These are phyloP conservation scores for Austroboletus rostrupii DNA, from an alignment of 1,284 basidiomycete species.

Conservation along the genomic window DNA sequence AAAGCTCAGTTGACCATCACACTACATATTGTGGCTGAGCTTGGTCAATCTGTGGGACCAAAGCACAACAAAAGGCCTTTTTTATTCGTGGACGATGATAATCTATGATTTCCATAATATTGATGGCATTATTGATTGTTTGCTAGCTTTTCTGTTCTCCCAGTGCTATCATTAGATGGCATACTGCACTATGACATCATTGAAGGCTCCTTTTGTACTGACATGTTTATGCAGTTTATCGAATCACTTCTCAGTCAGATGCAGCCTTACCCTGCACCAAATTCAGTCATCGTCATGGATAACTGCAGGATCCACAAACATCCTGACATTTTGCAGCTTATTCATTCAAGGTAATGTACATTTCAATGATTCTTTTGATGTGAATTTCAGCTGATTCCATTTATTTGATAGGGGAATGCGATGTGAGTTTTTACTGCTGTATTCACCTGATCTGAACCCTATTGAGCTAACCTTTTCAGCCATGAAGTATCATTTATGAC, in stretches of 20 bases:
- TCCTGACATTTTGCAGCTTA: neutral
- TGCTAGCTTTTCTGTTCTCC: neutral
- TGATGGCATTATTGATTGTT: neutral
- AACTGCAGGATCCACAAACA: constrained; percentile 2
- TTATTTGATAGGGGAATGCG: no score
- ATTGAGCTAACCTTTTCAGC: constrained; percentile 1
- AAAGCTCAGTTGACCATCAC: neutral
- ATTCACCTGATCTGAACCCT: neutral
- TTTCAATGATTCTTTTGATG: neutral
- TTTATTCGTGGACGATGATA: neutral
- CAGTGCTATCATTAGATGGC: neutral
- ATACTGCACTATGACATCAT: neutral
- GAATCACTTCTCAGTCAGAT: neutral
- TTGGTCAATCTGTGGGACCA: neutral
- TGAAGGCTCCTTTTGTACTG: neutral
- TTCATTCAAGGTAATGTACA: neutral
- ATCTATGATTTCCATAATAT: neutral
- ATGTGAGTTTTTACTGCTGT: neutral
- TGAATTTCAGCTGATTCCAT: no score
- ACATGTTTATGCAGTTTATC: neutral
- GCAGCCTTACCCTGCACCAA: neutral
- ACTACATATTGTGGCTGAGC: neutral
- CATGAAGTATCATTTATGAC: neutral
- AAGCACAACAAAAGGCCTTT: neutral
- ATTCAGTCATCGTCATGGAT: neutral